Percentiles rank a stretch among this genome's conserved stretches.
phyloP scores from a whole-genome alignment of 192 early-diverging fungal species.

The Coemansia aciculifera region DNA sequence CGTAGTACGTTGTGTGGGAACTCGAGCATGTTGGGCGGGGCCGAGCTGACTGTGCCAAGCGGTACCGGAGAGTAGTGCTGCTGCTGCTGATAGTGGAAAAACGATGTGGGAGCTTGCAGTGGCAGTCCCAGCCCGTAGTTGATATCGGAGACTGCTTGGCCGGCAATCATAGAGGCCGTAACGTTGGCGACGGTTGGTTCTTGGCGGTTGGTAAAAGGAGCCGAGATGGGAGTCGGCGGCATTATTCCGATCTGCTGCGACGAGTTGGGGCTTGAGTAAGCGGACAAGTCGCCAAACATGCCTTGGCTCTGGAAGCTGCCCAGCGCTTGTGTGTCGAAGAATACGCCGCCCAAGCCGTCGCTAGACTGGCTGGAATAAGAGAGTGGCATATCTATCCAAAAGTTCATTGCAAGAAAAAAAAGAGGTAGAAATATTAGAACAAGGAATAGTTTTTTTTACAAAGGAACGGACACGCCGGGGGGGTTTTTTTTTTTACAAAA shows the following conservation, averaged over 20 bases:
- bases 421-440: conserved; percentile 2
- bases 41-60: conserved; percentile 29
- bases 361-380: conserved; percentile 30
- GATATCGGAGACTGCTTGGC: not conserved
- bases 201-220: conserved; percentile 3
- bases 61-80: not conserved
- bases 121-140: conserved; percentile 12
- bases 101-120: conserved; percentile 1
- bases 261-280: not conserved
- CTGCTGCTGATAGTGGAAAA: not conserved
- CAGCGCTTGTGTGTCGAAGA: conserved; percentile 31
- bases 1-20: conserved; percentile 31
- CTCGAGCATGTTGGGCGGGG: conserved; percentile 47
- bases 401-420: conserved; percentile 7
- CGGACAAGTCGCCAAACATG: not conserved
- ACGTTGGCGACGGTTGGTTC: not conserved
- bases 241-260: conserved; percentile 24
- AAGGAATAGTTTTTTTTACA: not conserved
- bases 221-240: conserved; percentile 38
- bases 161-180: no score
- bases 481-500: not conserved
- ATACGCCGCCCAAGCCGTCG: conserved; percentile 21
- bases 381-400: conserved; percentile 36
- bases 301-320: conserved; percentile 3
- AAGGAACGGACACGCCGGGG: not conserved